Percentiles rank a stretch among this genome's conserved stretches.
These are phyloP conservation scores for Linderniella brevidens DNA, from an alignment of 257 asterid species.

Conservation along the genomic window DNA sequence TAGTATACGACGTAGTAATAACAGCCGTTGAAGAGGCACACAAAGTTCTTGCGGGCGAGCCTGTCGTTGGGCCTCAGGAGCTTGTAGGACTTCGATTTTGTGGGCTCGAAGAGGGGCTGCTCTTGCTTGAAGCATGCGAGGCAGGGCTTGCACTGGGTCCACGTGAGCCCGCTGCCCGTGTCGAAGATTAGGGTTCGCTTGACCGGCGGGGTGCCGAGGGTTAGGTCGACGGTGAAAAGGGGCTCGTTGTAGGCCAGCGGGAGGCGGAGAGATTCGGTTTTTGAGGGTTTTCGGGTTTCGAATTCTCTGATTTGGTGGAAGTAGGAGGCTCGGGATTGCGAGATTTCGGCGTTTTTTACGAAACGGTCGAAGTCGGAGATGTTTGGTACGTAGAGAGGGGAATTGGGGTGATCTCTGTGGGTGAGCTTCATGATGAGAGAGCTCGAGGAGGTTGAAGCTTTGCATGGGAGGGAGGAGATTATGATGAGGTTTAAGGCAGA, in stretches of 20 bases:
- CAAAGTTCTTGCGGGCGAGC: constrained; percentile 7
- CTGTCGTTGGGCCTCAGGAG: background rate
- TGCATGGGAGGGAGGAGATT: background rate
- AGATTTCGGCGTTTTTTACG: constrained; percentile 5
- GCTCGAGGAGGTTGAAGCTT: background rate
- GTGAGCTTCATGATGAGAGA: constrained; percentile 14
- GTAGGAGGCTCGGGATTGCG: background rate
- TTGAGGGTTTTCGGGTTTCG: background rate
- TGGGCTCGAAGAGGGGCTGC: constrained; percentile 9
- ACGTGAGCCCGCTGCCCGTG: constrained; percentile 19
- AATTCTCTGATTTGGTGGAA: background rate
- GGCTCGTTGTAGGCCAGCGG: background rate
- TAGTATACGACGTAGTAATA: constrained; percentile 3
- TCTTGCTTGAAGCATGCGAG: constrained; percentile 15
- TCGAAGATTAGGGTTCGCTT: constrained; percentile 16
- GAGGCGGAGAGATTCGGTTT: background rate
- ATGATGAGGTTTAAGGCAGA: too few species aligned
- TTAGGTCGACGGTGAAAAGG: constrained; percentile 15
- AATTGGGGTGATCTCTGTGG: constrained; percentile 22
- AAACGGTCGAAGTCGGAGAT: constrained; percentile 16
- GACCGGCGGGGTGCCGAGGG: constrained; percentile 18
- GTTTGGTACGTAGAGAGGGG: constrained; percentile 18
- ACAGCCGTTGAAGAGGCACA: constrained; percentile 6
- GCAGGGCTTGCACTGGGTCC: constrained; percentile 27
- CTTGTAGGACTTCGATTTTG: constrained; percentile 8